Base-by-base conservation (phyloP, 805 yeast genomes). In the Lachancea waltii region DNA sequence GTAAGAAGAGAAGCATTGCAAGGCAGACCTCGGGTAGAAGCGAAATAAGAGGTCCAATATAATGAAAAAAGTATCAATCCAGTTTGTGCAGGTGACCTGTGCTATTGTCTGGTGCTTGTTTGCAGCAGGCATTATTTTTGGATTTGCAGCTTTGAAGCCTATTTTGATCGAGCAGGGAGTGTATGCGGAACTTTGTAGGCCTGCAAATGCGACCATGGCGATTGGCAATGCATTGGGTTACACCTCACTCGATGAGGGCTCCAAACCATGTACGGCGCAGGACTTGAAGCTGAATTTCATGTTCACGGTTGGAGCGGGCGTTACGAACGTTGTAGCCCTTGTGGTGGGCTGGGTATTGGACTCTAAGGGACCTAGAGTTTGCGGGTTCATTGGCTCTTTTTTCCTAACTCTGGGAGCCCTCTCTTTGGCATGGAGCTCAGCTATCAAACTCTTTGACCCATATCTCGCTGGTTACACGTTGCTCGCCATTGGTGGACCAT, bases 41-140 rank as follows among this genome's bases (percentile, higher is more conserved):
- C 23, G 18, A 18, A 16, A 7, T 5, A 17, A 17, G n/a, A 18
- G 7, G 4, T 11, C n/a, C 7, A 15, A 5, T 11, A 18, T 28
- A 20, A 38, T 38, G 41, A 16, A n/a, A 11, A 31, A 31, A 26
- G 33, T 32, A 7, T 38, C 41, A 20, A 27, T 40, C 5, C 35
- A 31, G 20, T 10, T 7, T 40, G 28, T 69, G 2, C 95, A 86
- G 56, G 72, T 84, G 8, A 33, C 54, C 2, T 84, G 95, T 61
- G 89, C 96, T 20, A 73, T 85, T 13, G 39, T 69, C 0, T 89
- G 95, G 95, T 90, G 97, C 63, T 64, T 89, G 10, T 67, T 85
- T 26, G 86, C 95, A 0, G 96, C 95, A 0, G 97, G 97, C 5
- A 86, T 94, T 1, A 79, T 89, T 10, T 89, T 89, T 68, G 97